Evolutionary conservation across 192 early-diverging fungal genomes (phyloP), one percentile per base, ranked within the genome.

Genomic region (Entrophospora sp.): DNA sequence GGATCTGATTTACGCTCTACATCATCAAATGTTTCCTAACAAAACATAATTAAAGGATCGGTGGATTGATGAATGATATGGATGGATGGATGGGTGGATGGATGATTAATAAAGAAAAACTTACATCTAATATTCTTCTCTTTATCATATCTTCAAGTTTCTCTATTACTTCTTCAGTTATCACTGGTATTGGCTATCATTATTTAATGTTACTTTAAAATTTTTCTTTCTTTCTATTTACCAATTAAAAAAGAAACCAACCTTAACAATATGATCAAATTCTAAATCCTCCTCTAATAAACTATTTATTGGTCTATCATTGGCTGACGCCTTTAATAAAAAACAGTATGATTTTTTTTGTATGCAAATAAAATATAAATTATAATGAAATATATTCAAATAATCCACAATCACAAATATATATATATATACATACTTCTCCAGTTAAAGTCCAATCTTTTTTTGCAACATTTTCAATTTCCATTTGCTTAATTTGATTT

Each of bases 121-220:
- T 72, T 69, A 70, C 76, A 58, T 93, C 94, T 35, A 91, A 70
- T 71, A 99, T 96, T 28, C 96, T 89, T 55, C 85, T 83, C 73
- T 90, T 91, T 76, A 99, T 99, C 61, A 96, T 70, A 55, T 97
- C 95, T 70, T 96, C 95, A 12, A 99, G 79, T 5, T 90, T 81
- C 53, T 81, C 72, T 6, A 94, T 97, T 0, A 77, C 73, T 72
- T 97, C 94, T 71, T 93, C 89, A 2, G 96, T 97, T 34, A 96
- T 89, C 13, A 96, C 87, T 13, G 96, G 96, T 0, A 94, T 92
- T 2, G 96, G 92, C 76, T 68, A 61, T 31, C 30, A 31, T 53
- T 13, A 7, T 28, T 53, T 7, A 14, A n/a, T 5, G 22, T 5
- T 27, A 24, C 12, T 13, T 51, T 9, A 51, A 13, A 25, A 32